Conservation (phyloP, 1,284 basidiomycete species). For the Cutaneotrichosporon mucoides region DNA sequence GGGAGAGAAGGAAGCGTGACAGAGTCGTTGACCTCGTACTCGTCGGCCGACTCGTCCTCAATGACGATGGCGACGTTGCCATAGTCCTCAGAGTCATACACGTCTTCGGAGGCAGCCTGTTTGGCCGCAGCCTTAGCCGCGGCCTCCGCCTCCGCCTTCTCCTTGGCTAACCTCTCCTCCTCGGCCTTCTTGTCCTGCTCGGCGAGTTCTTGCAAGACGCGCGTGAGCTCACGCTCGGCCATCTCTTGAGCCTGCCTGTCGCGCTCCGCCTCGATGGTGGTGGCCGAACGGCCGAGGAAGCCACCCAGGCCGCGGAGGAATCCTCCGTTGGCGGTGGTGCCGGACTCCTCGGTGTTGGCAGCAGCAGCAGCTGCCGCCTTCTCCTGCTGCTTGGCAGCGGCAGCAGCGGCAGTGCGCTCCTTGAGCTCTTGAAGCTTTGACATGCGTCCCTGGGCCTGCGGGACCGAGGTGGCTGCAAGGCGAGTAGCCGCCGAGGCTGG, state of each 20-base stretch:
- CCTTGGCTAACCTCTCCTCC: background rate
- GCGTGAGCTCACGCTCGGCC: conserved; percentile 31
- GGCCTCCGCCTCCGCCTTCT: background rate
- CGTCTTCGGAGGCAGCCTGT: background rate
- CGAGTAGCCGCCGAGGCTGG: conserved; percentile 1
- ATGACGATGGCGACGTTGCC: conserved; percentile 11
- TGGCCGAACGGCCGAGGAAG: conserved; percentile 23
- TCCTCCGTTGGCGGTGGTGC: conserved; percentile 25
- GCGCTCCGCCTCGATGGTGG: conserved; percentile 25
- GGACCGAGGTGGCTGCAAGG: conserved; percentile 5
- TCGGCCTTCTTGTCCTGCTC: conserved; percentile 12
- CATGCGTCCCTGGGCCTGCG: conserved; percentile 35
- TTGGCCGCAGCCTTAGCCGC: background rate
- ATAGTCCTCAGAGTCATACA: conserved; percentile 4
- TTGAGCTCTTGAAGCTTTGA: conserved; percentile 40
- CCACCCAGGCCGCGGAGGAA: conserved; percentile 39
- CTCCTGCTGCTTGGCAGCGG: conserved; percentile 26
- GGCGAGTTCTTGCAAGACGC: conserved; percentile 21
- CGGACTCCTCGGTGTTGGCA: background rate
- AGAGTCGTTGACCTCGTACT: conserved; percentile 24
- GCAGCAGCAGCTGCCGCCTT: conserved; percentile 16
- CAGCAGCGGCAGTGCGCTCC: conserved; percentile 34
- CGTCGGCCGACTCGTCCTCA: conserved; percentile 12
- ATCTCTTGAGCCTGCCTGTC: conserved; percentile 25
- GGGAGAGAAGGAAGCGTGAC: conserved; percentile 20